These are phyloP conservation scores for Hypoxylon rickii DNA, from an alignment of 495 filamentous ascomycete genomes.

Conservation along the genomic window DNA sequence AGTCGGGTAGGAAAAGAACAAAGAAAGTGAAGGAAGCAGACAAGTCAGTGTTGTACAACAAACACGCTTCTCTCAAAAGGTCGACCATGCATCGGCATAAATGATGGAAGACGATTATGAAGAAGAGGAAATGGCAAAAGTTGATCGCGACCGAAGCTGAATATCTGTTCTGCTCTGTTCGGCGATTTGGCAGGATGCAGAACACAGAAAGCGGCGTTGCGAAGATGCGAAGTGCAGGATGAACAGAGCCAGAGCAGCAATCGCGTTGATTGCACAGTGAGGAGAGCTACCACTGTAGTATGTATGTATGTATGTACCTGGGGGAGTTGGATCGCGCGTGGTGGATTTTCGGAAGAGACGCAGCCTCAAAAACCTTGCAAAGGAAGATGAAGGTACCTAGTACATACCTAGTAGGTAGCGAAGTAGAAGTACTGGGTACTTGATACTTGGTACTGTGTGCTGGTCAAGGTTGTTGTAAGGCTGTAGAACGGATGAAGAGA, in stretches of 20 bases:
- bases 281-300: too few relatives aligned
- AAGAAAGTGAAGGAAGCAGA: conserved; percentile 23
- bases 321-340: conserved; percentile 38
- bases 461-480: too few relatives aligned
- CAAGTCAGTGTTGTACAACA: conserved; percentile 20
- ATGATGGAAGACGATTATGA: conserved; percentile 3
- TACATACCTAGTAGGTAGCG: too few relatives aligned
- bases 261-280: conserved; percentile 34
- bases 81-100: neutral
- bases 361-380: conserved; percentile 31
- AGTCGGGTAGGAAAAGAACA: conserved; percentile 11
- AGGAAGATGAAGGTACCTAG: conserved; percentile 15
- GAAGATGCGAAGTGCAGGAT: too few relatives aligned
- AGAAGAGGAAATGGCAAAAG: conserved; percentile 17
- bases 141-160: conserved; percentile 16
- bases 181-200: too few relatives aligned
- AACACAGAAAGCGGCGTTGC: too few relatives aligned
- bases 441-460: too few relatives aligned
- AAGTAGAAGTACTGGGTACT: conserved; percentile 11
- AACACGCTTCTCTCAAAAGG: conserved; percentile 17
- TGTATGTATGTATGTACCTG: too few relatives aligned
- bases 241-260: neutral
- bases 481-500: too few relatives aligned
- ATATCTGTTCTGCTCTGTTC: too few relatives aligned
- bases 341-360: conserved; percentile 25